Evolutionary conservation across 1,139 yeast genomes (phyloP).

Genomic region (Hyphopichia wangnamkhiaoensis): DNA sequence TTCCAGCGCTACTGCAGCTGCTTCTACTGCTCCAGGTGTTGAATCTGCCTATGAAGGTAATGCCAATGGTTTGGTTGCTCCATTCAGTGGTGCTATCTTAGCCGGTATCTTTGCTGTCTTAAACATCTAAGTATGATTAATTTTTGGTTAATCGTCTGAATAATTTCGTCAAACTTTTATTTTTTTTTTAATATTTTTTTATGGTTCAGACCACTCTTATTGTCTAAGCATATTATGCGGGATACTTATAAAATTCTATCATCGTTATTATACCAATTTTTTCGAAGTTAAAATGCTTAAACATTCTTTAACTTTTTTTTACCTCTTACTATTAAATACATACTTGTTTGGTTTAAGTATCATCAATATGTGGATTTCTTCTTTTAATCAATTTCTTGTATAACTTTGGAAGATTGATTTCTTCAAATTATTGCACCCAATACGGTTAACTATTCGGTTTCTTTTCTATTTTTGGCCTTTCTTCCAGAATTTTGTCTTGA

Average conservation of each 20-base stretch:
- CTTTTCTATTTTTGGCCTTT: too few relatives aligned
- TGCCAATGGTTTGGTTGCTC: conserved; percentile 3
- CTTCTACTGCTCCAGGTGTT: conserved; percentile 5
- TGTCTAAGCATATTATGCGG: too few relatives aligned
- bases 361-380: neutral
- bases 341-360: neutral
- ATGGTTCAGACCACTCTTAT: too few relatives aligned
- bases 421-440: neutral
- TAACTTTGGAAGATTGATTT: too few relatives aligned
- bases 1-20: conserved; percentile 5
- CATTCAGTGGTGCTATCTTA: conserved; percentile 3
- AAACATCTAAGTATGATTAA: conserved; percentile 2
- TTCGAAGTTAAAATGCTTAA: conserved; percentile 1
- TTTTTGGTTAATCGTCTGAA: neutral
- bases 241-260: neutral
- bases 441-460: too few relatives aligned
- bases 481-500: too few relatives aligned
- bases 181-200: too few relatives aligned
- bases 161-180: neutral
- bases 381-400: too few relatives aligned
- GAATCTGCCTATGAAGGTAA: conserved; percentile 3
- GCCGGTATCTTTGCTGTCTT: conserved; percentile 4
- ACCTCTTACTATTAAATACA: neutral
- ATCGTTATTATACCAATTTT: neutral
- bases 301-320: neutral